These are phyloP conservation scores for Candida patagonica DNA, from an alignment of 805 yeast species.

Conservation along the genomic window DNA sequence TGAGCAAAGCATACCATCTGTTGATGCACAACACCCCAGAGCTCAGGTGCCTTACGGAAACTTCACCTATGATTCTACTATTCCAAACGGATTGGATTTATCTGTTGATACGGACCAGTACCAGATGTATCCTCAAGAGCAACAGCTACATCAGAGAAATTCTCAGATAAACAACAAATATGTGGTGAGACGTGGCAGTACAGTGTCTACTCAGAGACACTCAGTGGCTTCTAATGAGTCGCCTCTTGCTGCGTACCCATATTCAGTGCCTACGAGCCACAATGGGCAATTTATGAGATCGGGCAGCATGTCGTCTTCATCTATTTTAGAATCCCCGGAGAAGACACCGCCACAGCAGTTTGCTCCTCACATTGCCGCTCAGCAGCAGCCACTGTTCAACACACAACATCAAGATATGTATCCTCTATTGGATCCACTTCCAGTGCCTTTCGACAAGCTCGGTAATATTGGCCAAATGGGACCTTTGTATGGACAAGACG, in stretches of 20 bases:
- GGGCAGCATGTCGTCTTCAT: conserved; percentile 7
- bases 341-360: neutral
- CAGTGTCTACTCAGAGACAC: neutral
- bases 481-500: too few species aligned
- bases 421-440: conserved; percentile 2
- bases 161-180: neutral
- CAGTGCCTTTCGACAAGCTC: neutral
- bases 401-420: conserved; percentile 3
- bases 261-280: neutral
- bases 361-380: neutral
- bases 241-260: neutral
- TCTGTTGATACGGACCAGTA: neutral
- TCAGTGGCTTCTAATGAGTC: neutral
- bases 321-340: neutral
- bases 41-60: too few species aligned
- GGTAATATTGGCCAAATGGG: too few species aligned
- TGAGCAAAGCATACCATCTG: too few species aligned
- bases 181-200: neutral
- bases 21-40: too few species aligned
- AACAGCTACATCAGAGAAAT: neutral
- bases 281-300: conserved; percentile 3
- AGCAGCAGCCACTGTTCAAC: neutral
- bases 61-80: too few species aligned
- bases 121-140: neutral
- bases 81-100: neutral